Evolutionary conservation across 768 basidiomycete genomes (phyloP), one percentile per base, ranked within the genome.

Genomic region (Rhodotorula sphaerocarpa): DNA sequence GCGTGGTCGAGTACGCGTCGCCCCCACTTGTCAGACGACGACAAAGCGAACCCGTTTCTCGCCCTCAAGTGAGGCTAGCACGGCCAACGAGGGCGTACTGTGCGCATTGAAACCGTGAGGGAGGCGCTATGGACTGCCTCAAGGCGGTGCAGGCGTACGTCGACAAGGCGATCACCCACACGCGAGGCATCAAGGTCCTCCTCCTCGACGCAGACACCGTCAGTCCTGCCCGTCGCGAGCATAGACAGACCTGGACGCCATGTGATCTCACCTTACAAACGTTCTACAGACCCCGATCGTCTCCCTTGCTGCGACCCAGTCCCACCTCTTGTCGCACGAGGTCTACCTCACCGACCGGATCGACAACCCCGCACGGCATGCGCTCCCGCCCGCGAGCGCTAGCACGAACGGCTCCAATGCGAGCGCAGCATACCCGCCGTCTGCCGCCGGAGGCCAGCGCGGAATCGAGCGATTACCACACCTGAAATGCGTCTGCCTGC

Each of bases 261-360:
- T 9, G 44, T 55, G 39, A 28, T n/a, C n/a, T 45, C 50, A 51
- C 33, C 44, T 12, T 11, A 10, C 31, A 48, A 27, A 7, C 18
- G 11, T 2, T 41, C 31, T 7, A 25, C 54, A 74, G 90, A 96
- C 93, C 10, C 92, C 93, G 1, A 92, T 97, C 63, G 86, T 99
- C 10, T 96, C 92, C 6, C 80, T 96, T 23, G 88, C 92, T 5
- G 85, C 89, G 1, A 97, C 95, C 0, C 95, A 97, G 74, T 90
- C 91, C 4, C 86, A 85, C 14, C 80, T 99, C 33, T 79, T 99
- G 46, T 85, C 91, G 5, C 90, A 97, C 70, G 92, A 99, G 74
- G 89, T 97, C 46, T 99, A 99, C 77, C 82, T 99, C 56, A 99
- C 93, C 7, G 95, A 99, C 78, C 82, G 91, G 58, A 89, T 99